Evolutionary conservation across 768 basidiomycete genomes (phyloP), one percentile per base, ranked within the genome.

Genomic region (Botryobasidium botryosum): DNA sequence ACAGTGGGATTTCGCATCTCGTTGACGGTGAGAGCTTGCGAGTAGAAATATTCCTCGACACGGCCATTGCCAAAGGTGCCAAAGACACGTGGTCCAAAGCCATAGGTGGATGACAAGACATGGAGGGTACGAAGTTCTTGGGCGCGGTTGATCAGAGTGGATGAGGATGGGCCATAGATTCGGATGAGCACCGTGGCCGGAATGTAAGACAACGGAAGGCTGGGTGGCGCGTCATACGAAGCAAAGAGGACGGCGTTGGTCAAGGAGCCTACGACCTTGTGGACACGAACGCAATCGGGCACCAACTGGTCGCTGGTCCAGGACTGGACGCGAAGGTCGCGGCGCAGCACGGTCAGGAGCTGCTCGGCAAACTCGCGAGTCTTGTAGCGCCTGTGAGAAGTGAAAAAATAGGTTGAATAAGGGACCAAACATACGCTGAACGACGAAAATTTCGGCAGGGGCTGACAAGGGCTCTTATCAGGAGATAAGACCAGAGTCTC

Each of bases 171-270:
- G 6, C 94, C 94, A 58, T 96, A 99, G 45, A 99, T 73, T 49
- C 94, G 80, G 48, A 97, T 73, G 7, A 99, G 70, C 23, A 96
- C 60, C 1, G 84, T 91, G 5, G 61, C 63, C 2, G 58, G 61
- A 41, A 46, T 52, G 23, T 52, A 41, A 20, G 51, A 50, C 5
- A 49, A 52, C 65, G 69, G 59, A 64, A 44, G 62, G 65, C 17
- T 61, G 58, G 26, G 65, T 57, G 29, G 73, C 67, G 56, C 75
- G n/a, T n/a, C n/a, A 55, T 59, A 87, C 7, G 90, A 85, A 44
- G 96, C 80, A 63, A 97, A 99, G 65, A 86, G 97, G 45, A 99
- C 88, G 45, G 85, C 81, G 61, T 99, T 99, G 33, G 92, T 99
- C 51, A 96, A 63, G 8, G 86, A 80, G 6, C 92, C 91, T 5